phyloP scores from a whole-genome alignment of 257 asterid species.

The Apocynum venetum region DNA sequence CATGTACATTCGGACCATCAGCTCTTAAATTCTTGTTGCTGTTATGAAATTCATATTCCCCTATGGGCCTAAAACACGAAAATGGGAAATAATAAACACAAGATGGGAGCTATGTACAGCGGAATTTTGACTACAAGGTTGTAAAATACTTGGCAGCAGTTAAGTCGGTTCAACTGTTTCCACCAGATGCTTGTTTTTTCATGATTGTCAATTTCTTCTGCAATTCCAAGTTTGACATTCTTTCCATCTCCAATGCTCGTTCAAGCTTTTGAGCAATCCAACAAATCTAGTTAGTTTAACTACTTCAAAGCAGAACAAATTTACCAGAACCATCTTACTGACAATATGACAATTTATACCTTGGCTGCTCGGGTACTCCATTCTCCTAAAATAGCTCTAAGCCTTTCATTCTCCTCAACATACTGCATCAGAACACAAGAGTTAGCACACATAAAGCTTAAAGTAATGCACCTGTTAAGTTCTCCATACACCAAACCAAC shows the following conservation, averaged over 20 bases:
- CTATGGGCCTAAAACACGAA: background rate
- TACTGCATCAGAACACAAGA: conserved; percentile 46
- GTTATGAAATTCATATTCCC: background rate
- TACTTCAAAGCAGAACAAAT: background rate
- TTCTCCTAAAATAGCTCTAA: conserved; percentile 90
- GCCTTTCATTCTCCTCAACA: conserved; percentile 94
- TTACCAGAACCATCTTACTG: background rate
- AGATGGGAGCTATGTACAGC: conserved; percentile 9
- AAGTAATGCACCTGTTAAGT: background rate
- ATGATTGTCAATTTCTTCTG: conserved; percentile 59
- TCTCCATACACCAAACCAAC: background rate
- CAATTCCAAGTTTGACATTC: conserved; percentile 65
- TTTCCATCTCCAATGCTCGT: conserved; percentile 83
- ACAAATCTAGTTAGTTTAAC: conserved; percentile 19
- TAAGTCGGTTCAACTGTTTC: conserved; percentile 42
- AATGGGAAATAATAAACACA: background rate
- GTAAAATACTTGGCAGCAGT: conserved; percentile 21
- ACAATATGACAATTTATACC: conserved; percentile 37
- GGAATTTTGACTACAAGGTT: background rate
- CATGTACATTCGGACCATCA: background rate
- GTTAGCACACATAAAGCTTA: background rate
- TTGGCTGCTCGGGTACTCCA: conserved; percentile 98
- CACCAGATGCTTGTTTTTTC: conserved; percentile 35
- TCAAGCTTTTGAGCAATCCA: conserved; percentile 63
- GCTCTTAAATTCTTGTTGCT: background rate